Evolutionary conservation across 2,329 filamentous ascomycete species (phyloP).

Genomic region (Zymoseptoria passerinii): DNA sequence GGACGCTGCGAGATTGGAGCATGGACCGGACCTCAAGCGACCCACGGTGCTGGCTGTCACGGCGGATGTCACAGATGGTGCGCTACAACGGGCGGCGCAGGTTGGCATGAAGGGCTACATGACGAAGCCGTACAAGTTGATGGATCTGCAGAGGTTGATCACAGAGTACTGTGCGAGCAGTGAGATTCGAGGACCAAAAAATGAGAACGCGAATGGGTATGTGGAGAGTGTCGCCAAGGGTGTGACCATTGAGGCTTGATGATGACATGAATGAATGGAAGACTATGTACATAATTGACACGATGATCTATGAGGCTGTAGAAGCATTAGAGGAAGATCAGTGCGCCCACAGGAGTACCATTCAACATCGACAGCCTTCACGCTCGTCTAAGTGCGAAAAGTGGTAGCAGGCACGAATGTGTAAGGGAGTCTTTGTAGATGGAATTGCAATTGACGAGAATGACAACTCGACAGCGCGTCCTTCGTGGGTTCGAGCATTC

Average conservation of each 20-base stretch:
- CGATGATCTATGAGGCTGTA: background rate
- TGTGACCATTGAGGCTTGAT: background rate
- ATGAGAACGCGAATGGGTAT: background rate
- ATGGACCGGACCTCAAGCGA: background rate
- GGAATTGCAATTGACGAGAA: too few relatives aligned
- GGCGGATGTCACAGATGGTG: conserved; percentile 58
- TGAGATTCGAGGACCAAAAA: background rate
- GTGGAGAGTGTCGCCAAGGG: background rate
- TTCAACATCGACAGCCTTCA: too few relatives aligned
- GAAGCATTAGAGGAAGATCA: background rate
- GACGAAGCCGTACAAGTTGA: conserved; percentile 58
- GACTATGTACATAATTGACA: background rate
- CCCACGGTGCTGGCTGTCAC: conserved; percentile 54
- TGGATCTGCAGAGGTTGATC: conserved; percentile 55
- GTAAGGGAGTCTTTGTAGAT: too few relatives aligned
- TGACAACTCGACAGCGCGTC: too few relatives aligned
- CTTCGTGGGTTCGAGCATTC: too few relatives aligned
- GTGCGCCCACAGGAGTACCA: too few relatives aligned
- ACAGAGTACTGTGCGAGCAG: conserved; percentile 35
- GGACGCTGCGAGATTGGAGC: conserved; percentile 13
- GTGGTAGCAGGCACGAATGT: too few relatives aligned
- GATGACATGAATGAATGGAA: background rate
- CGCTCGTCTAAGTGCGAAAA: too few relatives aligned
- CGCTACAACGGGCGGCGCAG: conserved; percentile 50
- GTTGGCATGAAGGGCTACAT: conserved; percentile 61